Base-by-base conservation (phyloP, 148 eudicot species). In the Simmondsia chinensis region DNA sequence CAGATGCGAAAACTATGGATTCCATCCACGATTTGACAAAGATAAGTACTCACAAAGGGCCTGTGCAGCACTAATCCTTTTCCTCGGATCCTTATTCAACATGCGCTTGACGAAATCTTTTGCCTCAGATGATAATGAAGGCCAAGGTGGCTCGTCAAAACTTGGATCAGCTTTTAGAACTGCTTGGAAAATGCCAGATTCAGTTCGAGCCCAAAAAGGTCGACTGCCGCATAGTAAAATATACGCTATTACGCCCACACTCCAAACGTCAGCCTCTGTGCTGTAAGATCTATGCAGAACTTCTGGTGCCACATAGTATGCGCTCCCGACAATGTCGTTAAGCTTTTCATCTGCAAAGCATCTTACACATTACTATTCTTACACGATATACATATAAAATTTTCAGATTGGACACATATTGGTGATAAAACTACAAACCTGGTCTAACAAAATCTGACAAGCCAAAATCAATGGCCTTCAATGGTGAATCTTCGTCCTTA, bases 301-400 rank as follows among this genome's bases (percentile, higher is more conserved):
- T 77, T 91, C 99, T 5, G 99, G 99, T 8, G 99, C 99, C 26
- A 91, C 99, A 56, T 91, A 91, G 50, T 86, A 91, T 31, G 96
- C 94, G 52, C 99, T 91, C 20, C 99, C 99, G n/a, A 91, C 99
- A 3, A 91, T 91, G 46, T 91, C 99, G 60, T 82, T 86, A 41
- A 91, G 75, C 63, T 75, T 77, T 59, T 86, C 94, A 59, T 85
- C 99, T 91, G 81, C 30, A 52, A 40, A 64, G 9, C 34, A 50
- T 14, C 20, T 16, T 20, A 49, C 7, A 34, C 10, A 10, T 13
- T 7, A 25, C 29, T 28, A 25, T 16, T 8, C 19, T 0, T 24
- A 38, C 1, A 34, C 7, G 41, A 30, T 37, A 29, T 31, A 10
- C 17, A 12, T 9, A 32, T 0, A 22, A 42, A 27, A 11, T 33